A percentile compares a stretch with the other conserved stretches of the same genome.
These are phyloP conservation scores for Tilletia indica DNA, from an alignment of 1,284 basidiomycete genomes.

Conservation along the genomic window DNA sequence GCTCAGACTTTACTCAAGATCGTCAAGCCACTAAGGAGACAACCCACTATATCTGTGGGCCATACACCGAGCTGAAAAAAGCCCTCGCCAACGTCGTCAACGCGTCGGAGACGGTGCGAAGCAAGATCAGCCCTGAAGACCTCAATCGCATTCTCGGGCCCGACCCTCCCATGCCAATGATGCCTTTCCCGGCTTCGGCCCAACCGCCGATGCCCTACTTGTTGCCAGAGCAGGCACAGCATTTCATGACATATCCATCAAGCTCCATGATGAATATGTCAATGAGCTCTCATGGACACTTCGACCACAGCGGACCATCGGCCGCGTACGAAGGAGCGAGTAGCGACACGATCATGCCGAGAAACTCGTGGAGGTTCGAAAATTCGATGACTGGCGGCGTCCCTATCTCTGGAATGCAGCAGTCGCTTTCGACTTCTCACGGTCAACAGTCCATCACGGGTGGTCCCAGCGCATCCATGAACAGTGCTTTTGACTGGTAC, in stretches of 20 bases:
- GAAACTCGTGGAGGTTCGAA: conserved; percentile 6
- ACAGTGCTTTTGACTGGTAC: neutral
- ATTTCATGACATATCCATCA: conserved; percentile 4
- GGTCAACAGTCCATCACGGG: neutral
- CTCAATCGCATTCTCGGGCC: conserved; percentile 6
- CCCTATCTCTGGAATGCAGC: neutral
- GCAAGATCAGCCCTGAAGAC: neutral
- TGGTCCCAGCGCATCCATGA: neutral
- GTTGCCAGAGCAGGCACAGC: neutral
- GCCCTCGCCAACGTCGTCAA: conserved; percentile 24
- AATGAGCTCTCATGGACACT: neutral
- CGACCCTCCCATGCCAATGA: neutral
- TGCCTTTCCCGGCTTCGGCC: neutral
- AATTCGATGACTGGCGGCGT: neutral
- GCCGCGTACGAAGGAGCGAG: neutral
- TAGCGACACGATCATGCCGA: neutral
- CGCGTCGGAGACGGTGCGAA: neutral
- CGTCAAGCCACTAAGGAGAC: conserved; percentile 38
- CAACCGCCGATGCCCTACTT: neutral
- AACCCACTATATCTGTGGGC: conserved; percentile 40
- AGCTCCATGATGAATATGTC: neutral
- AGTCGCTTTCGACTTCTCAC: neutral
- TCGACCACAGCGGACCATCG: neutral
- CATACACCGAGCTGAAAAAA: conserved; percentile 37
- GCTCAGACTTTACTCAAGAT: conserved; percentile 48